These are phyloP conservation scores for Salicornia ramosissima DNA, from an alignment of 148 eudicot species.

Conservation along the genomic window DNA sequence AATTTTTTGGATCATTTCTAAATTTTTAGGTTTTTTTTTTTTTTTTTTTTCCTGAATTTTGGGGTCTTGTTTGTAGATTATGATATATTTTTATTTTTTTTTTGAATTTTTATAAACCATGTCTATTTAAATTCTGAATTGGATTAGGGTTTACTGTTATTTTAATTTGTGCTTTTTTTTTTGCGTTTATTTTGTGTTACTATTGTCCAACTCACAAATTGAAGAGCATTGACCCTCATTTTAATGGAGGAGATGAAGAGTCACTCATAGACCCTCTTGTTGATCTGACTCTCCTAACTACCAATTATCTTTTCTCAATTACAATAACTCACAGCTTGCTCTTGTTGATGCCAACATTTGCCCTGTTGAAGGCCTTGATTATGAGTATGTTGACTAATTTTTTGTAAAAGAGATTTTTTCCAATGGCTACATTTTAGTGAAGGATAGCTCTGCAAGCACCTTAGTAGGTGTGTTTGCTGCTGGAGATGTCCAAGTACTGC, in stretches of 20 bases:
- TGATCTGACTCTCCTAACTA: conserved; percentile 14
- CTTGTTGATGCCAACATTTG: conserved; percentile 66
- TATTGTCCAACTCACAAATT: too few relatives aligned
- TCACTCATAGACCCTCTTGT: conserved; percentile 27
- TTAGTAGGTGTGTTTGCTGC: conserved; percentile 96
- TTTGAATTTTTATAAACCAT: too few relatives aligned
- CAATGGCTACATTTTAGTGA: conserved; percentile 78
- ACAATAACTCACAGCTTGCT: conserved; percentile 66
- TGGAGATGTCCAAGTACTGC: conserved; percentile 91
- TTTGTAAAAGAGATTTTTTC: too few relatives aligned
- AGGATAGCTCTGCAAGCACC: conserved; percentile 71
- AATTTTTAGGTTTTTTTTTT: too few relatives aligned
- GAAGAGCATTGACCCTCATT: conserved; percentile 10
- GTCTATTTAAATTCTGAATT: too few relatives aligned
- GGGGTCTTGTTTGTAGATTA: too few relatives aligned
- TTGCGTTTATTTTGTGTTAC: too few relatives aligned
- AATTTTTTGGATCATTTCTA: too few relatives aligned
- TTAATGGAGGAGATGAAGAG: conserved; percentile 34
- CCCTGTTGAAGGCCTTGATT: conserved; percentile 85
- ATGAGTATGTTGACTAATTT: conserved; percentile 4
- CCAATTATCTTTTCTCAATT: conserved; percentile 33
- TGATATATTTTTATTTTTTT: too few relatives aligned
- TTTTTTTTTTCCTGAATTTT: too few relatives aligned
- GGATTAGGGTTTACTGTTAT: too few relatives aligned
- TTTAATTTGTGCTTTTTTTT: too few relatives aligned